Evolutionary conservation across 805 yeast species (phyloP), one percentile per base, ranked within the genome.

Genomic region (Soucietia sequanensis): DNA sequence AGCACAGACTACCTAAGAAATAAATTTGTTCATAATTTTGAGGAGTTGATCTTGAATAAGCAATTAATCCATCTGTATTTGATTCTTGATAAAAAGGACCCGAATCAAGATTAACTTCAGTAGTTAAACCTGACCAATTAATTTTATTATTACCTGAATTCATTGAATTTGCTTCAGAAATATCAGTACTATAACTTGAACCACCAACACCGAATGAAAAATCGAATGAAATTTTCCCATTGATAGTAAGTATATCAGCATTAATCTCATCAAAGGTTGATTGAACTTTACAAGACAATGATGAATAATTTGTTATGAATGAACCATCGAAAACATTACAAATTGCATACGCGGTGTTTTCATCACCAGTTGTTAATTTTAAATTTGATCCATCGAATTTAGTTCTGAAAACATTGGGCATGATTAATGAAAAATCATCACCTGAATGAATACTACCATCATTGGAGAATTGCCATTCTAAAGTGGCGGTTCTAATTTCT

Each of bases 171-270:
- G 51, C 49, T 6, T 44, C 39, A 4, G 24, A 18, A 13, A 43
- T 26, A 19, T 48, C 52, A 2, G 39, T 33, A 6, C 12, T 29
- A 13, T 29, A 27, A 9, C 48, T 32, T 5, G 54, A 47, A 1
- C 48, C 52, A 10, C 54, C 54, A 24, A 40, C 50, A 32, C 45
- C 45, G 21, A 47, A 48, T 4, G 41, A 36, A 31, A 47, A 47
- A 21, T 41, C 50, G 30, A 45, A 48, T 5, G 34, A 21, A 9
- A 47, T n/a, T 1, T 33, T 23, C 10, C 54, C 52, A 10, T 19
- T 25, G n/a, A 29, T 37, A 15, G 15, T 27, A 10, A 32, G 10
- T 6, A 8, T 7, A 9, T 17, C 16, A 7, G 12, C 28, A 12
- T 17, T 18, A 18, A 20, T 11, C 4, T 17, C 20, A 5, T 34